Evolutionary conservation across 768 basidiomycete species (phyloP).

Genomic region (Lactarius hengduanensis): DNA sequence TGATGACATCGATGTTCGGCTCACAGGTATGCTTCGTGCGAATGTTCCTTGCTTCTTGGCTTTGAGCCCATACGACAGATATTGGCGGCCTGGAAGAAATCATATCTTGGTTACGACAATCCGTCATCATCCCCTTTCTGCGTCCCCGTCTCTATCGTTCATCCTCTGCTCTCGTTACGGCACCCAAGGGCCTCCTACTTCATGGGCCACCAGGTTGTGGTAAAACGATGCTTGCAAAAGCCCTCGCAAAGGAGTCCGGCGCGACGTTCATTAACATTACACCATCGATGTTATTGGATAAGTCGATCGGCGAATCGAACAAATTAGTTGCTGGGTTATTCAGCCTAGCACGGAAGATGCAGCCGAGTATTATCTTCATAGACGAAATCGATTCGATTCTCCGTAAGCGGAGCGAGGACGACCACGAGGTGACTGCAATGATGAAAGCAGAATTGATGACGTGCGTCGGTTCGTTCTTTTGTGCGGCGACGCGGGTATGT

Average conservation of each 20-base stretch:
- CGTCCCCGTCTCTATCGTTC: conserved; percentile 85
- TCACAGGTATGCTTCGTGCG: conserved; percentile 54
- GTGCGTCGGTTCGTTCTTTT: conserved; percentile 43
- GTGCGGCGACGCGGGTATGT: not conserved
- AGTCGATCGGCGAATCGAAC: conserved; percentile 90
- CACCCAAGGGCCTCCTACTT: conserved; percentile 94
- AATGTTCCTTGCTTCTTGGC: not conserved
- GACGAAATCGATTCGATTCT: conserved; percentile 98
- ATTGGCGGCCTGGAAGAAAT: conserved; percentile 96
- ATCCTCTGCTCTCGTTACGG: conserved; percentile 79
- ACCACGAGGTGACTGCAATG: conserved; percentile 98
- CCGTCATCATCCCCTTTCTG: conserved; percentile 90
- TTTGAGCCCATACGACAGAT: conserved; percentile 43
- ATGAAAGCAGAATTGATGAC: conserved; percentile 98
- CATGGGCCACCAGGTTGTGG: conserved; percentile 98
- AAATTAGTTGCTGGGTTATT: conserved; percentile 95
- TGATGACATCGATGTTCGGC: conserved; percentile 77
- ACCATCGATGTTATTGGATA: conserved; percentile 68
- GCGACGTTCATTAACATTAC: conserved; percentile 94
- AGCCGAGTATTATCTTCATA: conserved; percentile 97
- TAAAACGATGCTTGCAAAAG: conserved; percentile 98
- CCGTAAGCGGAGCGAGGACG: conserved; percentile 78
- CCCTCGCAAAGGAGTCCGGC: conserved; percentile 93
- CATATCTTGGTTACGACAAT: conserved; percentile 85
- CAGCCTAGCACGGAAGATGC: conserved; percentile 88